Conservation (phyloP, 2,329 filamentous ascomycete genomes). For the Fusarium kyushuense region DNA sequence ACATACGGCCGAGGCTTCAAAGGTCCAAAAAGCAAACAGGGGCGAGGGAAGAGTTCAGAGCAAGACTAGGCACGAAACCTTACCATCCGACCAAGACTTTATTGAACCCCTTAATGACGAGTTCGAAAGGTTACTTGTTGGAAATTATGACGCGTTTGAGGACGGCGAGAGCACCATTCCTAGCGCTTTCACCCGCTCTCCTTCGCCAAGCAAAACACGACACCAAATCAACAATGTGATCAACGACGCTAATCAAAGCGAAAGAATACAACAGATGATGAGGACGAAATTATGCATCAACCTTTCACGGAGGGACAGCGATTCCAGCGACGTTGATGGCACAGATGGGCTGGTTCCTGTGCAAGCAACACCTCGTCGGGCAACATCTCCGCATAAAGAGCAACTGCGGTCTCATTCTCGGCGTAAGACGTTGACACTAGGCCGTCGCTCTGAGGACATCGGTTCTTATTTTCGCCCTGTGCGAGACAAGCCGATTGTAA, state of each 20-base stretch:
- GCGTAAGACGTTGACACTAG: slow-evolving; percentile 12
- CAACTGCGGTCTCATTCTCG: slow-evolving; percentile 5
- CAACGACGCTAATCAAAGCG: not conserved
- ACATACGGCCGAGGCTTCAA: not conserved
- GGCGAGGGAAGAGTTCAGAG: not conserved
- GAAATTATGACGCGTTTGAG: not conserved
- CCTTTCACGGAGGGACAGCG: slow-evolving; percentile 51
- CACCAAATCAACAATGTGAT: not conserved
- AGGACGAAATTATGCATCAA: slow-evolving; percentile 50
- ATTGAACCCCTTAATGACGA: slow-evolving; percentile 26
- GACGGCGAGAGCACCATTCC: not conserved
- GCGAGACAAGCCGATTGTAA: slow-evolving; percentile 47
- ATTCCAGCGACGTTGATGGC: slow-evolving; percentile 48
- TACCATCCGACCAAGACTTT: slow-evolving; percentile 17
- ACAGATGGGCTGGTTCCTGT: slow-evolving; percentile 43
- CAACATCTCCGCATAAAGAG: slow-evolving; percentile 10
- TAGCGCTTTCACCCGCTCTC: not conserved
- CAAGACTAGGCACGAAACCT: not conserved
- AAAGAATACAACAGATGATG: slow-evolving; percentile 40
- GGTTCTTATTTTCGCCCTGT: slow-evolving; percentile 49
- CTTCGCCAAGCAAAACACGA: slow-evolving; percentile 3
- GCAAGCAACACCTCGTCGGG: slow-evolving; percentile 39
- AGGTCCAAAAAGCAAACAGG: not conserved
- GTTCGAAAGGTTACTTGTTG: slow-evolving; percentile 12
- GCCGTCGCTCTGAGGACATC: slow-evolving; percentile 45